phyloP scores from a whole-genome alignment of 2,329 filamentous ascomycete genomes.

The Microsporum ferrugineum region DNA sequence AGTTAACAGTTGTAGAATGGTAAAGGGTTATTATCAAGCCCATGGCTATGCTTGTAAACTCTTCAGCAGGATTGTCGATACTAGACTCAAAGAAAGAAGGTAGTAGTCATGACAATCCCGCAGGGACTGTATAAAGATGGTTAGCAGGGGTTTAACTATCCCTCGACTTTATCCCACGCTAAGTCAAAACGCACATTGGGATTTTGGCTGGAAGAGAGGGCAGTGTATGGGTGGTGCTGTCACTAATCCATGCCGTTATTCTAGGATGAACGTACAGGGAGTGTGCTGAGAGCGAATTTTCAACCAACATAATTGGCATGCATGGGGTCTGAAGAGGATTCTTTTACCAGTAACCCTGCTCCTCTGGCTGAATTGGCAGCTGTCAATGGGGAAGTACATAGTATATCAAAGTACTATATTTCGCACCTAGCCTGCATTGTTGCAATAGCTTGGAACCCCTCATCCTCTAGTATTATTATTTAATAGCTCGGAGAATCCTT shows the following conservation, averaged over 20 bases:
- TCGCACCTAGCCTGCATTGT: too few relatives aligned
- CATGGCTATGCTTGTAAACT: background rate
- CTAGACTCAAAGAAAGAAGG: background rate
- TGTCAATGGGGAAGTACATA: too few relatives aligned
- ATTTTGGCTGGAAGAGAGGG: background rate
- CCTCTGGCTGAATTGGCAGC: background rate
- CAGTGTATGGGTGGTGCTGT: background rate
- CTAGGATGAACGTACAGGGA: background rate
- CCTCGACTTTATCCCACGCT: background rate
- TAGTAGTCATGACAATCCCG: background rate
- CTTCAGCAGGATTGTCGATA: background rate
- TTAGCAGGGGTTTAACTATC: background rate
- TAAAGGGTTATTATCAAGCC: background rate
- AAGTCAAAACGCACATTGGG: background rate
- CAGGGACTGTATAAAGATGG: background rate
- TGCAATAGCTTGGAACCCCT: too few relatives aligned
- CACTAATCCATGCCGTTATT: background rate
- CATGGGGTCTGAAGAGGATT: background rate
- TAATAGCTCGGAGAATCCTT: too few relatives aligned
- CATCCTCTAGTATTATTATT: too few relatives aligned
- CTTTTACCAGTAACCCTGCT: background rate
- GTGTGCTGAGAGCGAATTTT: background rate
- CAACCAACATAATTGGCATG: background rate
- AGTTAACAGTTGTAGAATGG: background rate
- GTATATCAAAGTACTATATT: too few relatives aligned